Conservation (phyloP, 176 grass and related monocot genomes). For the Oryza coarctata region DNA sequence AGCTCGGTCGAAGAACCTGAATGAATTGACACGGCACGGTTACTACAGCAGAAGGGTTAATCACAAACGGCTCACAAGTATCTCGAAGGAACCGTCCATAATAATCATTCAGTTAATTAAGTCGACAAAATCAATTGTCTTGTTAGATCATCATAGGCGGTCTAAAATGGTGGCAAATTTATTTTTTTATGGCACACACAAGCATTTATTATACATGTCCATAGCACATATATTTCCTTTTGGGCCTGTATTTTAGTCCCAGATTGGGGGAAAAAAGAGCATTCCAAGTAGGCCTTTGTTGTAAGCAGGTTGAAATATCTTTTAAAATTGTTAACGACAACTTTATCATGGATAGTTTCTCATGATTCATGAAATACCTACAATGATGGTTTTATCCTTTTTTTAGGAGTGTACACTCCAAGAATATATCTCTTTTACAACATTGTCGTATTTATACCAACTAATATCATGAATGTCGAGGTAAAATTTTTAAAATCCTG, state of each 20-base stretch:
- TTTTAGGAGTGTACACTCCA: not conserved
- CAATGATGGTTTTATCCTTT: not conserved
- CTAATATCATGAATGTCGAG: no score
- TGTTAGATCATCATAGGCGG: not conserved
- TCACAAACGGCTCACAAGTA: no score
- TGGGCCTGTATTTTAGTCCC: no score
- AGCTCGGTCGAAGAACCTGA: constrained; percentile 36
- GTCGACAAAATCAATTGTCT: not conserved
- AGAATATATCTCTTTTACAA: not conserved
- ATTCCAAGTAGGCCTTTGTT: no score
- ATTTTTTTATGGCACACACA: no score
- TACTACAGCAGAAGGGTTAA: no score
- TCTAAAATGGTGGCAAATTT: no score
- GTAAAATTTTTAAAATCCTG: no score
- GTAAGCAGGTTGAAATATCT: not conserved
- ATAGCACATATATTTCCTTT: no score
- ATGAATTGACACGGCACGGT: not conserved
- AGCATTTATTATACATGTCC: no score
- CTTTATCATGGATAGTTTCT: not conserved
- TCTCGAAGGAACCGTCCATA: not conserved
- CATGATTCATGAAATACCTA: not conserved
- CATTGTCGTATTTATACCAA: not conserved
- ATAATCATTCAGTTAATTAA: not conserved
- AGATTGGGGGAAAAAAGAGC: no score
- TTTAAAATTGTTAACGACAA: not conserved